Conservation (phyloP, 108 stramenopile species). For the Fragilaria radians region DNA sequence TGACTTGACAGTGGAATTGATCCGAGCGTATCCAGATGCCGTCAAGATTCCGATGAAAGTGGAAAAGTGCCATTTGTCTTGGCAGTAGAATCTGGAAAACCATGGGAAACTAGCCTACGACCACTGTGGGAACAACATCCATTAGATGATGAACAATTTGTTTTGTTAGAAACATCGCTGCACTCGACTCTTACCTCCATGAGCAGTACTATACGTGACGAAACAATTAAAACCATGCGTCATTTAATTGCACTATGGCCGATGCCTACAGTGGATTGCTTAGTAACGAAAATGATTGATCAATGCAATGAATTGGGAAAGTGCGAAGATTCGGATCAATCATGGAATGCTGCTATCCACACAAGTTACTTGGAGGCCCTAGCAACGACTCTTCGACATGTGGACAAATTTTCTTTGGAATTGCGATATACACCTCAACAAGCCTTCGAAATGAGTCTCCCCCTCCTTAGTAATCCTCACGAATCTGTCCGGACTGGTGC, state of each 20-base stretch:
- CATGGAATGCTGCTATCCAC: neutral
- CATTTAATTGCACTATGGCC: conserved; percentile 3
- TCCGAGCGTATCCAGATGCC: conserved; percentile 28
- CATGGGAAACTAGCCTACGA: conserved; percentile 33
- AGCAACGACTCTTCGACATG: neutral
- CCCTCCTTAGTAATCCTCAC: neutral
- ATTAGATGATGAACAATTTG: conserved; percentile 15
- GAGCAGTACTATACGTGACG: neutral
- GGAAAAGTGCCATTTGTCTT: conserved; percentile 40
- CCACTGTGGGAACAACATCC: conserved; percentile 21
- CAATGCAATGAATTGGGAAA: neutral
- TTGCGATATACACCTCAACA: neutral
- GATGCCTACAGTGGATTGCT: neutral
- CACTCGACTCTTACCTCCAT: neutral
- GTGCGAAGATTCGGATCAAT: neutral
- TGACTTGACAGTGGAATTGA: conserved; percentile 15
- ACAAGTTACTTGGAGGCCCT: neutral
- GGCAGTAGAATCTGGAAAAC: conserved; percentile 41
- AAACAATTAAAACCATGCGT: neutral
- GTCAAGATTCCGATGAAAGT: conserved; percentile 22
- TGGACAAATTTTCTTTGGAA: neutral
- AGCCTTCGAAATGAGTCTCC: neutral
- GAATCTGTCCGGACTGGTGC: conserved; percentile 8
- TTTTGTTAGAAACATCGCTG: neutral
- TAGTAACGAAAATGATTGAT: conserved; percentile 2